Conservation (phyloP, 352 stramenopile genomes). For the Globisporangium polare region DNA sequence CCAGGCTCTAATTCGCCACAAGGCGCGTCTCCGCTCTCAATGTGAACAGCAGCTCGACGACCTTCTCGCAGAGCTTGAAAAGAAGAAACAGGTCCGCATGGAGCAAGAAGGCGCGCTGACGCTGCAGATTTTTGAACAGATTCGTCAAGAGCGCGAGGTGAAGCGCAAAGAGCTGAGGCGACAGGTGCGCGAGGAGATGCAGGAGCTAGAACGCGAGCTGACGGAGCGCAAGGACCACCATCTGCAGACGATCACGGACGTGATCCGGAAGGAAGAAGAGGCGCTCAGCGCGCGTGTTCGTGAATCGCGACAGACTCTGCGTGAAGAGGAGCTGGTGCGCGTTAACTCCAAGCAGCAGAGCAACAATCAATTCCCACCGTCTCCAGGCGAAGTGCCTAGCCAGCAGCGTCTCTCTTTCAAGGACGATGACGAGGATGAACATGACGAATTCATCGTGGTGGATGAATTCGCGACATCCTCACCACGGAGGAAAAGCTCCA, state of each 20-base stretch:
- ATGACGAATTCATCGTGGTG: background rate
- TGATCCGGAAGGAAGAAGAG: conserved; percentile 47
- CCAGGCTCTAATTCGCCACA: conserved; percentile 52
- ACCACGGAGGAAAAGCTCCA: conserved; percentile 6
- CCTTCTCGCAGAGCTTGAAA: conserved; percentile 52
- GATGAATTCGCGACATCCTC: background rate
- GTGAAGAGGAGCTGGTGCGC: conserved; percentile 33
- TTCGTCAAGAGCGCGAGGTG: conserved; percentile 48
- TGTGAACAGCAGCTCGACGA: conserved; percentile 67
- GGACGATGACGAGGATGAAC: background rate
- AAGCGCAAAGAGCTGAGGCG: conserved; percentile 43
- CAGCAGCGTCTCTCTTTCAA: background rate
- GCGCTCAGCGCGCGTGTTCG: conserved; percentile 25
- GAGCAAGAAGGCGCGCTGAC: conserved; percentile 58
- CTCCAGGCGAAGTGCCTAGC: background rate
- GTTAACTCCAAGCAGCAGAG: background rate
- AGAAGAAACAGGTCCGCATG: conserved; percentile 43
- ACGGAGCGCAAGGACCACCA: conserved; percentile 41
- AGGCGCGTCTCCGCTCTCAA: conserved; percentile 56
- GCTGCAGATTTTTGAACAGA: conserved; percentile 42
- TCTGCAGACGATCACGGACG: conserved; percentile 32
- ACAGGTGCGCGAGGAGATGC: conserved; percentile 44
- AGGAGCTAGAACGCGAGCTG: conserved; percentile 44
- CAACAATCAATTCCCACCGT: background rate
- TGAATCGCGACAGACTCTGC: conserved; percentile 28